phyloP scores from a whole-genome alignment of 2,329 filamentous ascomycete species.

The Xylaria polymorpha region DNA sequence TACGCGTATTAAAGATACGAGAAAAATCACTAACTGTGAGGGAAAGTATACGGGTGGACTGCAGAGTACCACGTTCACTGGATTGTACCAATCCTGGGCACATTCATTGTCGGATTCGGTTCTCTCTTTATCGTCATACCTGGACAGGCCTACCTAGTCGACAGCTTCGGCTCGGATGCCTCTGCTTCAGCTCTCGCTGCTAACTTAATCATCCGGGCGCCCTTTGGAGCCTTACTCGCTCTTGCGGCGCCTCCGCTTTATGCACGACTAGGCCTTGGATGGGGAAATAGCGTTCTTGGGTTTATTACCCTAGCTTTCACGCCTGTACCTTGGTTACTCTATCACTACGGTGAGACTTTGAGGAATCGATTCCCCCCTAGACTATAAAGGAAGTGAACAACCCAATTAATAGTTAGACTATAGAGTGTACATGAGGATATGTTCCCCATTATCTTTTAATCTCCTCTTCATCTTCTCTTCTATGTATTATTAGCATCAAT shows the following conservation, averaged over 20 bases:
- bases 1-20: background rate
- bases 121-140: slow-evolving; percentile 29
- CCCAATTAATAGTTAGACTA: background rate
- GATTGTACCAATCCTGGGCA: slow-evolving; percentile 36
- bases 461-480: background rate
- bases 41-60: slow-evolving; percentile 35
- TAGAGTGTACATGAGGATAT: background rate
- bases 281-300: slow-evolving; percentile 33
- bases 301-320: slow-evolving; percentile 29
- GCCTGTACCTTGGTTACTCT: slow-evolving; percentile 32
- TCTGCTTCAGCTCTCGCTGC: slow-evolving; percentile 34
- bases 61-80: slow-evolving; percentile 32
- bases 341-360: slow-evolving; percentile 26
- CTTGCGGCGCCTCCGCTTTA: slow-evolving; percentile 33
- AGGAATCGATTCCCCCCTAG: slow-evolving; percentile 18
- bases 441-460: background rate
- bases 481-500: background rate
- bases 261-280: slow-evolving; percentile 28
- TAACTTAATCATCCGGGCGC: slow-evolving; percentile 28
- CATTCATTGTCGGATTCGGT: slow-evolving; percentile 33
- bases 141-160: slow-evolving; percentile 30
- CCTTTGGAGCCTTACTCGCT: slow-evolving; percentile 28
- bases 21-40: background rate
- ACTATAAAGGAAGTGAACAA: background rate
- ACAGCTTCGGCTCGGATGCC: slow-evolving; percentile 30